These are phyloP conservation scores for Ogataea kodamae DNA, from an alignment of 805 yeast species.

Conservation along the genomic window DNA sequence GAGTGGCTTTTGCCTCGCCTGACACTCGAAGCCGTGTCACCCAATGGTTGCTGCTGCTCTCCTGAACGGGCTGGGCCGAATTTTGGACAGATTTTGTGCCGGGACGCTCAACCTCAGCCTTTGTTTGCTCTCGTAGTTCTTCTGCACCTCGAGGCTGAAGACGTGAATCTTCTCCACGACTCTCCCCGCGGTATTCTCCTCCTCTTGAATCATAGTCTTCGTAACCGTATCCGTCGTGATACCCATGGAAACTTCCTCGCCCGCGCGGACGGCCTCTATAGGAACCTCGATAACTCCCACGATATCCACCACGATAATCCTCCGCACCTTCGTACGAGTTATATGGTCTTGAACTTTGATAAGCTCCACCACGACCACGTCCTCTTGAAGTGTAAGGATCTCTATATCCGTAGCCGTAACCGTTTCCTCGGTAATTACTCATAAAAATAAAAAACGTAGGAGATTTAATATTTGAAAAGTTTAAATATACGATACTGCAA, in stretches of 20 bases:
- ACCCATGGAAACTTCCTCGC: conserved; percentile 9
- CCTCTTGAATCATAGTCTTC: conserved; percentile 5
- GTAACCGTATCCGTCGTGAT: conserved; percentile 5
- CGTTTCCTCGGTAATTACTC: conserved; percentile 11
- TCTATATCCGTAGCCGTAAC: conserved; percentile 8
- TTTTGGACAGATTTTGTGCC: conserved; percentile 1
- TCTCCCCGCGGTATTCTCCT: conserved; percentile 2
- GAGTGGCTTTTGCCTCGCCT: conserved; percentile 19
- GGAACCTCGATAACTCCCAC: conserved; percentile 9
- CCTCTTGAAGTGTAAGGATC: conserved; percentile 13
- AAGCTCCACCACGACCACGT: conserved; percentile 12
- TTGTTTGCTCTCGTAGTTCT: conserved; percentile 1
- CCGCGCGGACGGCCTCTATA: conserved; percentile 14
- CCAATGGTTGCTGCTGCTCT: conserved; percentile 29
- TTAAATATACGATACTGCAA: too few relatives aligned
- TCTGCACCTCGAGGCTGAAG: neutral
- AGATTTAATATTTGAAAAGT: too few relatives aligned
- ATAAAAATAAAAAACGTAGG: too few relatives aligned
- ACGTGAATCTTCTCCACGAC: too few relatives aligned
- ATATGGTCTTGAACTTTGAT: conserved; percentile 13
- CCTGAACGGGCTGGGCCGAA: conserved; percentile 1
- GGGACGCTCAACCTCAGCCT: neutral
- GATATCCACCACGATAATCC: conserved; percentile 3
- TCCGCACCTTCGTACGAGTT: conserved; percentile 1
- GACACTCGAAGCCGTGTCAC: conserved; percentile 23